phyloP scores from a whole-genome alignment of 2,329 filamentous ascomycete species.

The Alternaria conjuncta region DNA sequence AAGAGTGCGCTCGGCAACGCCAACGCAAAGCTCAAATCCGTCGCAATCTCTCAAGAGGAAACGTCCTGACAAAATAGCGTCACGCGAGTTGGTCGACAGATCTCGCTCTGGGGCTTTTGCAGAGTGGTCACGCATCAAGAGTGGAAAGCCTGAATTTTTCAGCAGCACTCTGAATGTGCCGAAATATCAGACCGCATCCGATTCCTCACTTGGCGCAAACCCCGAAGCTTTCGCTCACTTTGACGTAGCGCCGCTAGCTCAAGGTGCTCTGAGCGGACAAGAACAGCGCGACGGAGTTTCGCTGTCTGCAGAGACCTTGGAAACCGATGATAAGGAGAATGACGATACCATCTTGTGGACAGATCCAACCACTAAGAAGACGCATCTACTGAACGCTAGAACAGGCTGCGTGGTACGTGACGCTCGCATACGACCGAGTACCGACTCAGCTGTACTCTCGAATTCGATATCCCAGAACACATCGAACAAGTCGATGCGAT shows the following conservation, averaged over 20 bases:
- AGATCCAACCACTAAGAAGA: constrained; percentile 65
- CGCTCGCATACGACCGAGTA: constrained; percentile 17
- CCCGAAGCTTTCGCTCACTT: constrained; percentile 9
- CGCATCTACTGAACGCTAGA: constrained; percentile 59
- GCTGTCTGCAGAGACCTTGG: neutral
- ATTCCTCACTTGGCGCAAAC: neutral
- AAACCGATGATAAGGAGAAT: constrained; percentile 4
- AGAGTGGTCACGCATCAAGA: constrained; percentile 55
- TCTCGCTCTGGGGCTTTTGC: constrained; percentile 32
- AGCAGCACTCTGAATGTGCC: constrained; percentile 24
- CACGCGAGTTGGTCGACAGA: constrained; percentile 1
- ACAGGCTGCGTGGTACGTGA: constrained; percentile 57
- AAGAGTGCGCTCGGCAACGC: neutral
- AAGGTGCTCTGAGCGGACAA: constrained; percentile 16
- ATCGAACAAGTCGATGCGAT: constrained; percentile 40
- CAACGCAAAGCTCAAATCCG: neutral
- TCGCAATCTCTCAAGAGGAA: constrained; percentile 28
- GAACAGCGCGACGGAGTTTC: neutral
- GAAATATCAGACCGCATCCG: neutral
- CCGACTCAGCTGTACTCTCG: constrained; percentile 1
- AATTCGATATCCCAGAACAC: constrained; percentile 21
- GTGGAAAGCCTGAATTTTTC: constrained; percentile 44
- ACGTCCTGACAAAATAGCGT: neutral
- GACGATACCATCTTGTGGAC: constrained; percentile 62
- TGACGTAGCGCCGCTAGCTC: constrained; percentile 14